These are phyloP conservation scores for Malania oleifera DNA, from an alignment of 164 flowering plant species.

Conservation along the genomic window DNA sequence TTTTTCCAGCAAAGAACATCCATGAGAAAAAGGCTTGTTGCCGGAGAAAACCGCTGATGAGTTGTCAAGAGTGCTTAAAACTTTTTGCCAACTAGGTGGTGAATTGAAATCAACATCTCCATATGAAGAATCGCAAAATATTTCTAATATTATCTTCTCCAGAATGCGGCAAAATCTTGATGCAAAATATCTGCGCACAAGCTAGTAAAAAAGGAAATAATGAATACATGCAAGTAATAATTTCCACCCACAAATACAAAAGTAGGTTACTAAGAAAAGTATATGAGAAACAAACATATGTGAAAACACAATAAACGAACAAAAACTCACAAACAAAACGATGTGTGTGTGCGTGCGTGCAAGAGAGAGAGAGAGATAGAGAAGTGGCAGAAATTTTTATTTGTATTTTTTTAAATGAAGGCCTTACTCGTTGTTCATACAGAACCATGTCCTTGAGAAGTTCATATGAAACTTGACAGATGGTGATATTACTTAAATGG, in stretches of 20 bases:
- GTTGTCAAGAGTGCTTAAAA: slow-evolving; percentile 34
- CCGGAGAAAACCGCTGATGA: slow-evolving; percentile 14
- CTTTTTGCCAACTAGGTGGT: slow-evolving; percentile 50
- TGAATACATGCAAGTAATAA: slow-evolving; percentile 17
- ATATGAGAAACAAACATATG: not conserved
- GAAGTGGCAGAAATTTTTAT: no score
- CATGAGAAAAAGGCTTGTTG: slow-evolving; percentile 8
- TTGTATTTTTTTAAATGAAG: slow-evolving; percentile 2
- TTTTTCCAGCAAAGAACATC: slow-evolving; percentile 8
- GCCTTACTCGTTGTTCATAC: slow-evolving; percentile 76
- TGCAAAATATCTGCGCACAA: slow-evolving; percentile 67
- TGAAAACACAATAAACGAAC: not conserved
- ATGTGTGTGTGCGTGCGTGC: not conserved
- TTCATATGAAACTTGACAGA: slow-evolving; percentile 43
- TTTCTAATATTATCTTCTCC: slow-evolving; percentile 34
- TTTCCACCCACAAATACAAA: not conserved
- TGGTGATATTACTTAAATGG: slow-evolving; percentile 26
- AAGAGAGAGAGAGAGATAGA: not conserved
- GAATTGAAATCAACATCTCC: slow-evolving; percentile 26
- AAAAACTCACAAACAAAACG: not conserved
- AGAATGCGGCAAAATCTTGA: slow-evolving; percentile 47
- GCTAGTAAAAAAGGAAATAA: slow-evolving; percentile 41
- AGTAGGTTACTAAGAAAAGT: not conserved
- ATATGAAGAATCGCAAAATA: slow-evolving; percentile 22
- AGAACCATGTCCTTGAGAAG: slow-evolving; percentile 51